phyloP scores from a whole-genome alignment of 2,329 filamentous ascomycete species.

The Mycocentrospora acerina region DNA sequence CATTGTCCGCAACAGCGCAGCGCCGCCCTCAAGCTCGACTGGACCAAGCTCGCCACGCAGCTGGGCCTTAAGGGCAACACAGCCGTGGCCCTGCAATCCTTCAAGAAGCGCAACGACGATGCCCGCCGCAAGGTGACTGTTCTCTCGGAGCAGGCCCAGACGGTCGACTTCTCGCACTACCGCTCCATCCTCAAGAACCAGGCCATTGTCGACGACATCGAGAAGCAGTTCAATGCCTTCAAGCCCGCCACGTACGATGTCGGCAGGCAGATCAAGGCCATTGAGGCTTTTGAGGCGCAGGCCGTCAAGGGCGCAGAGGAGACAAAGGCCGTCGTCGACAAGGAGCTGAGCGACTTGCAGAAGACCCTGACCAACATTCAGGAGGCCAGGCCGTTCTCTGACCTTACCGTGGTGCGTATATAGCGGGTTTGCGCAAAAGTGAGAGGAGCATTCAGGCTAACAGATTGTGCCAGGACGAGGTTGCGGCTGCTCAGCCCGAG shows the following conservation, averaged over 20 bases:
- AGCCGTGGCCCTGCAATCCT: slow-evolving; percentile 83
- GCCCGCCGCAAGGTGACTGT: slow-evolving; percentile 88
- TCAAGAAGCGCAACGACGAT: slow-evolving; percentile 99
- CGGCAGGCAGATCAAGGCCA: slow-evolving; percentile 90
- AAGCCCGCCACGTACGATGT: slow-evolving; percentile 94
- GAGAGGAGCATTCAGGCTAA: slow-evolving; percentile 17
- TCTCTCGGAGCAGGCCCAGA: slow-evolving; percentile 80
- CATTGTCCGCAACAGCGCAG: slow-evolving; percentile 70
- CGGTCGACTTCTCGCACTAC: slow-evolving; percentile 93
- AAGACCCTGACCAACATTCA: slow-evolving; percentile 98
- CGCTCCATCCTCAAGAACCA: slow-evolving; percentile 92
- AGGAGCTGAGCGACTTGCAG: slow-evolving; percentile 89
- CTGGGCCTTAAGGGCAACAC: slow-evolving; percentile 97
- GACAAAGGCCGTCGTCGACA: slow-evolving; percentile 94
- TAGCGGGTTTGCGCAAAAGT: too few relatives aligned
- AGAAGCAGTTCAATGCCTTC: slow-evolving; percentile 90
- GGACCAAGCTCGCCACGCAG: slow-evolving; percentile 89
- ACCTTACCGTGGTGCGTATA: slow-evolving; percentile 89
- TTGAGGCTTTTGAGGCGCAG: slow-evolving; percentile 96
- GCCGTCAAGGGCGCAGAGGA: slow-evolving; percentile 95
- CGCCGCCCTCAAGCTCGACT: slow-evolving; percentile 99
- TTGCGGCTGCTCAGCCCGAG: slow-evolving; percentile 88
- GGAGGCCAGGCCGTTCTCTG: slow-evolving; percentile 90
- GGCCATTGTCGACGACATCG: slow-evolving; percentile 92
- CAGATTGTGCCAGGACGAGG: slow-evolving; percentile 73